Evolutionary conservation across 129 eudicot genomes (phyloP), one percentile per base, ranked within the genome.

Genomic region (Sambucus nigra): DNA sequence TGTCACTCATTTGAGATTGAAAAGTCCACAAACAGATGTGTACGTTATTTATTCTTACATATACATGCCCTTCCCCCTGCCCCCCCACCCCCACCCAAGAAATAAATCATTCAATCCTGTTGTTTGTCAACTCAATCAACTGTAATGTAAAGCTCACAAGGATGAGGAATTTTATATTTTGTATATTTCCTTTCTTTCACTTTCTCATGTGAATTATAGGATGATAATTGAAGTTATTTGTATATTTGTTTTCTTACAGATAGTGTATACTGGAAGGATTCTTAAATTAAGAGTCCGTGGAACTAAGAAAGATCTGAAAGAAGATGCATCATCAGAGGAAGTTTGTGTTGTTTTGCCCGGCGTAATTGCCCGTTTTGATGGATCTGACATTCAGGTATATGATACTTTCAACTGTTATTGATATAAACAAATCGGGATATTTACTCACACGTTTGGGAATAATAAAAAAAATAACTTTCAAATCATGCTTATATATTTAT

Each of bases 321-420:
- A 82, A 66, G 92, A 86, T 73, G 49, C 83, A 26, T 77, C 96
- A 10, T 77, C 83, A 8, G 96, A 92, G 65, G 99, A 92, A 78
- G 82, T 92, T 51, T 86, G 92, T 40, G 79, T 80, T 53, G 87
- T 92, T 55, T 67, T 83, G 70, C 76, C 86, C 18, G 94, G 89
- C 26, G 81, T 76, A 64, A 69, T 92, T 67, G 99, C 94, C 51
- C 99, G 99, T 69, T 82, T 92, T 73, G 94, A 86, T 60, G 99
- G 99, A 66, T 80, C 91, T 41, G 94, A 82, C 45, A 78, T 92
- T 59, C 93, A 86, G 96, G 99, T 86, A 69, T 59, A 46, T 45
- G 8, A 35, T 15, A 8, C 9, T 29, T 29, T n/a, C n/a, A n/a
- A n/a, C n/a, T n/a, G n/a, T n/a, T n/a, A n/a, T n/a, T n/a, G n/a